Evolutionary conservation across 129 eudicot species (phyloP), one percentile per base, ranked within the genome.

Genomic region (Smallanthus sonchifolius): DNA sequence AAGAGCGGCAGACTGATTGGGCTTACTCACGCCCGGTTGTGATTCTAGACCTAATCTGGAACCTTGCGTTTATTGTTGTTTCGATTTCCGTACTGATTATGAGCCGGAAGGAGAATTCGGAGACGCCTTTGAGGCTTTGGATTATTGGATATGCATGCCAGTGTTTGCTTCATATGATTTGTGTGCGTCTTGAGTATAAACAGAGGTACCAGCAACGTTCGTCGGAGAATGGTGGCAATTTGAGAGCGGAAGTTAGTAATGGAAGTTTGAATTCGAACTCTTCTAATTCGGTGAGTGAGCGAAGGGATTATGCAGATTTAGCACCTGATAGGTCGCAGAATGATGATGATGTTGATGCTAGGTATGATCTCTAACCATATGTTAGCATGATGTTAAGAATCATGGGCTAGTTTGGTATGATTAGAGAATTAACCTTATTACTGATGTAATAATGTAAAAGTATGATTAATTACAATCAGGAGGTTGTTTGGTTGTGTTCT

Each of bases 1-100:
- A 91, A 65, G 96, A 86, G 70, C 84, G 92, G 5, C 96, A 85
- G 34, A 83, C 73, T 57, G 92, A 84, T 66, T 92, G 97, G 97
- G 93, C 89, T 2, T 88, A 88, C 75, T 88, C 96, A 4, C 74
- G 82, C 38, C 90, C 93, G 2, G 61, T 85, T 45, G 88, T 92
- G 19, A 45, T 84, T 3, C 69, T 89, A 6, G 91, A 85, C 83
- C 81, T 92, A 0, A 32, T 84, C 0, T 92, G 87, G 96, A 92
- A 88, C 81, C 54, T 82, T 1, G 82, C 76, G 6, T 87, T 92
- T 24, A 78, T 92, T 0, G 45, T 77, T 3, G 85, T 80, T 1
- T 82, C 96, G 16, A 6, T 82, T 11, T 72, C 49, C 8, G 83
- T 89, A 5, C 36, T 92, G 72, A 9, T 77, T 17, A 4, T 61